phyloP scores from a whole-genome alignment of 2,329 filamentous ascomycete species.

The Orbilia quercus region DNA sequence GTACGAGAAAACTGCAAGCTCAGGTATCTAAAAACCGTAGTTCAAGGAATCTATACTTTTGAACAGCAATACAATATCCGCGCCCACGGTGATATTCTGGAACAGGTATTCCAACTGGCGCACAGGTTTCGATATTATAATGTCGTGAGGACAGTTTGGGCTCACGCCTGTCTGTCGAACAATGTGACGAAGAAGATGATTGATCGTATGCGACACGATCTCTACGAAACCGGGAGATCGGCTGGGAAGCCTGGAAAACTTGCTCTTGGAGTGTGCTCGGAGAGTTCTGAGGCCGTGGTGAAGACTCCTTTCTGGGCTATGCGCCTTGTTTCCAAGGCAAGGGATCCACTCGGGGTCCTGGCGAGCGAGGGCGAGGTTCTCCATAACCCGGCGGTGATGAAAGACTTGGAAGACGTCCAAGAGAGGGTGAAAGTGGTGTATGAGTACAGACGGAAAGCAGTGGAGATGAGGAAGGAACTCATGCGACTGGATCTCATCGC shows the following conservation, averaged over 20 bases:
- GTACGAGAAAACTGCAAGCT: slow-evolving; percentile 19
- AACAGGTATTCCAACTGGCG: slow-evolving; percentile 30
- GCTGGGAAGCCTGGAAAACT: slow-evolving; percentile 48
- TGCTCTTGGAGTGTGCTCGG: slow-evolving; percentile 40
- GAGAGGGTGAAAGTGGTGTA: slow-evolving; percentile 12
- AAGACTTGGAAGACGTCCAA: slow-evolving; percentile 22
- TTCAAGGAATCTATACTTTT: slow-evolving; percentile 28
- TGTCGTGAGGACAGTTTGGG: slow-evolving; percentile 48
- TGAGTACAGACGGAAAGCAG: slow-evolving; percentile 13
- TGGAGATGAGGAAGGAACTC: slow-evolving; percentile 38
- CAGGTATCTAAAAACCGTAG: not conserved
- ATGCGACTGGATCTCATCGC: slow-evolving; percentile 34
- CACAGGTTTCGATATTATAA: slow-evolving; percentile 44
- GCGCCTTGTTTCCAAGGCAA: slow-evolving; percentile 41
- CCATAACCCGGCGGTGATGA: slow-evolving; percentile 18
- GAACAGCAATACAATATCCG: slow-evolving; percentile 18
- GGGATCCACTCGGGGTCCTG: slow-evolving; percentile 32
- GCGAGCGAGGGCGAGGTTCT: slow-evolving; percentile 32
- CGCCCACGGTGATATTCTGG: slow-evolving; percentile 12
- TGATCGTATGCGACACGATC: slow-evolving; percentile 49
- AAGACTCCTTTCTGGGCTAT: slow-evolving; percentile 46
- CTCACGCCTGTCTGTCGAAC: slow-evolving; percentile 47
- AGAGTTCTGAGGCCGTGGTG: slow-evolving; percentile 34
- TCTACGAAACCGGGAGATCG: slow-evolving; percentile 42
- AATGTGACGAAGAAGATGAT: slow-evolving; percentile 43